Evolutionary conservation across 2,329 filamentous ascomycete species (phyloP).

Genomic region (Trichothecium sympodiale): DNA sequence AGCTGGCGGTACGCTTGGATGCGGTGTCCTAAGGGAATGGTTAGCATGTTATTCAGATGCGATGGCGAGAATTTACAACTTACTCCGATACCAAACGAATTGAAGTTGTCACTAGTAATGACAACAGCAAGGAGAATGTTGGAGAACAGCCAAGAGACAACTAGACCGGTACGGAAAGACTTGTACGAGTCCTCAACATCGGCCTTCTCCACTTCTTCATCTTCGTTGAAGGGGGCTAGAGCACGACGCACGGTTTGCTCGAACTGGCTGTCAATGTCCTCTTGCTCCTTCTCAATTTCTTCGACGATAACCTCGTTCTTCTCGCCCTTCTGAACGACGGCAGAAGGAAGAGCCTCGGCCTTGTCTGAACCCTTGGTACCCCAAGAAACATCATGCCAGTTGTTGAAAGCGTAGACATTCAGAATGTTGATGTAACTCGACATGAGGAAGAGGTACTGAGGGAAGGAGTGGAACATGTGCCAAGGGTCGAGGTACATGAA

Average conservation of each 20-base stretch:
- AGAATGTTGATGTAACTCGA: slow-evolving; percentile 94
- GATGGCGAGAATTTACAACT: slow-evolving; percentile 25
- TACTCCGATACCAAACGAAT: slow-evolving; percentile 71
- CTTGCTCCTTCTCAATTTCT: slow-evolving; percentile 84
- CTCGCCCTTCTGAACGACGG: slow-evolving; percentile 66
- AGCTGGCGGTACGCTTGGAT: slow-evolving; percentile 62
- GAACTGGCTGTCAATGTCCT: slow-evolving; percentile 89
- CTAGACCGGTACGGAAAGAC: slow-evolving; percentile 86
- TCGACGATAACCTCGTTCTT: slow-evolving; percentile 80
- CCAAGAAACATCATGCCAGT: slow-evolving; percentile 97
- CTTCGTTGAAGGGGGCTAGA: slow-evolving; percentile 62
- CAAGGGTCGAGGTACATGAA: slow-evolving; percentile 92
- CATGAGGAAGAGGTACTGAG: slow-evolving; percentile 74
- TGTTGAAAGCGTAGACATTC: slow-evolving; percentile 93
- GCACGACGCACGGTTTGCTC: slow-evolving; percentile 86
- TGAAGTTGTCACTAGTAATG: slow-evolving; percentile 72
- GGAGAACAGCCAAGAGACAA: slow-evolving; percentile 82
- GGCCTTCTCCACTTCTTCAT: slow-evolving; percentile 63
- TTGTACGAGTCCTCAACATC: slow-evolving; percentile 91
- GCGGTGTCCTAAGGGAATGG: slow-evolving; percentile 32
- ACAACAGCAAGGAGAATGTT: slow-evolving; percentile 70
- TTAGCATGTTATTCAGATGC: slow-evolving; percentile 3
- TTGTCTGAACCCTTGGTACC: slow-evolving; percentile 95
- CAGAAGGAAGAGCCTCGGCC: slow-evolving; percentile 82
- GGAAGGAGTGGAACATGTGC: slow-evolving; percentile 97